These are phyloP conservation scores for Talaromyces islandicus DNA, from an alignment of 2,329 filamentous ascomycete genomes.

Conservation along the genomic window DNA sequence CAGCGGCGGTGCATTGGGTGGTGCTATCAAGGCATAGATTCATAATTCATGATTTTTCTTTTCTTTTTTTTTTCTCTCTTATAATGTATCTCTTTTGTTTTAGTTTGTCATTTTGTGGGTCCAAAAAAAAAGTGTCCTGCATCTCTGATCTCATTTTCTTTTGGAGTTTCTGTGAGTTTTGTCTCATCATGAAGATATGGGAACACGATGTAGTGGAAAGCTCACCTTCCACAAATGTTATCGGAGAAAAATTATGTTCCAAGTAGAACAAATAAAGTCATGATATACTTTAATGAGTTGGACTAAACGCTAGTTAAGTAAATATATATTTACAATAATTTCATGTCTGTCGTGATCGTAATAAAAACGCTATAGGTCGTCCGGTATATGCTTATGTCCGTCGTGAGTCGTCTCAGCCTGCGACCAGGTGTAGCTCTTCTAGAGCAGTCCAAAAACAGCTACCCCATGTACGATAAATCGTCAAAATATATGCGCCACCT, in stretches of 20 bases:
- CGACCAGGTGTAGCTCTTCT: no score
- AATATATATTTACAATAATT: no score
- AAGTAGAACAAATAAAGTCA: background rate
- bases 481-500: background rate
- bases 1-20: constrained; percentile 45
- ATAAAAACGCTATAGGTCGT: no score
- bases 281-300: background rate
- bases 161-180: background rate
- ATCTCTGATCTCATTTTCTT: background rate
- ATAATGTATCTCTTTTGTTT: constrained; percentile 1
- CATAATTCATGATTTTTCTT: constrained; percentile 4
- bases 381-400: no score
- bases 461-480: no score
- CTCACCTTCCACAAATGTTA: background rate
- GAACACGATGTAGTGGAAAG: background rate
- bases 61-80: constrained; percentile 17
- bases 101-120: background rate
- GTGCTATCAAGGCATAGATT: constrained; percentile 45
- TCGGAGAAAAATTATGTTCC: background rate
- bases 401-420: no score
- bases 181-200: background rate
- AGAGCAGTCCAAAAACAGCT: no score
- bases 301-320: no score
- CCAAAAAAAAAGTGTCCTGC: background rate
- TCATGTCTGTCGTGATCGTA: no score